Evolutionary conservation across 2,329 filamentous ascomycete genomes (phyloP), one percentile per base, ranked within the genome.

Genomic region (Aureobasidium uvarum): DNA sequence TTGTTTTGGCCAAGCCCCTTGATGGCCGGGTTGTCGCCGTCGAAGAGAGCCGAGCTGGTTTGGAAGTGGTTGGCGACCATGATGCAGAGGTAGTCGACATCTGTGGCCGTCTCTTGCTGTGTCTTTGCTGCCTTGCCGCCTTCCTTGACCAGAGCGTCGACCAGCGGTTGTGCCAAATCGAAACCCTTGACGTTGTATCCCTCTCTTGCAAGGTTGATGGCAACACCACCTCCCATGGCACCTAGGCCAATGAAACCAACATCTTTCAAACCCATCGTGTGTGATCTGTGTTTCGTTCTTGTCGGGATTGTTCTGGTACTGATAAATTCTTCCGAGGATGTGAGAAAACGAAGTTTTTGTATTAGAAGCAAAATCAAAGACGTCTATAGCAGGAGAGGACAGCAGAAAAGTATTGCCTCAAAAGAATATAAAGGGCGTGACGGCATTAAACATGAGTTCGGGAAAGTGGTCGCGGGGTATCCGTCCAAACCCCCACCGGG

Each of bases 141-240:
- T 0, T 85, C 86, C 4, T 81, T 77, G 48, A 81, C 77, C 78
- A 91, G 91, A 25, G 83, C 84, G 64, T 89, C 84, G 39, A 91
- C 81, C 0, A 88, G 86, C 6, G 88, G 86, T 2, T 79, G 79
- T 78, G 85, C 91, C 46, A 91, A 84, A 72, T 92, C 89, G 74
- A 86, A 92, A 65, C 89, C 89, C 25, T 85, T 87, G 28, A 92
- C 88, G 31, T 78, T 67, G 75, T 88, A 90, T 66, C 87, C 87
- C 68, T 84, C 78, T 69, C 86, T 85, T 71, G 91, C 80, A 52
- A 92, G 84, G 73, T 91, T 84, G 67, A 85, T 89, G 68, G 89
- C 89, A 89, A 92, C 92, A 73, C 89, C 89, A 74, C 91, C 89
- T 73, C 89, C 89, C 89, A 92, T 92, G 76, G 89, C 89, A 65